Base-by-base conservation (phyloP, 495 filamentous ascomycete genomes). In the Hypoxylon intermedium region DNA sequence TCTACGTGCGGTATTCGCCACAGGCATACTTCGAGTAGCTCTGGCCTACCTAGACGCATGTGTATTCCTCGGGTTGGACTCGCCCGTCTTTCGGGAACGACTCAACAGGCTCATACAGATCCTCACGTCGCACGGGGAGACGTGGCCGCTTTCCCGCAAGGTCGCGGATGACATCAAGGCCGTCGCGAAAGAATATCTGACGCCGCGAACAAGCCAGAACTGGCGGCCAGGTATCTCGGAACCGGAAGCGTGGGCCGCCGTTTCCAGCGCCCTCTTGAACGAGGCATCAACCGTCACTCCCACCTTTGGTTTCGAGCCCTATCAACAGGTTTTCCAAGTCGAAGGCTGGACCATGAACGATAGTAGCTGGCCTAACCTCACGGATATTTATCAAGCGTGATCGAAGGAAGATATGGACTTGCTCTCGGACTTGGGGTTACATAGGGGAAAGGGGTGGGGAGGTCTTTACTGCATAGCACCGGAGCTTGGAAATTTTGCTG, bases 1-100 rank as follows among this genome's bases (percentile, higher is more conserved):
- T 49, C 85, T 90, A 64, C 85, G 83, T 0, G 85, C 88, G 0
- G 85, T 90, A 63, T 85, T 89, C 67, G 85, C 83, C 15, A 88
- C 86, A 53, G 81, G 83, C 7, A 75, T 89, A 4, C 83, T 84
- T 9, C 79, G 88, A 61, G 67, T 77, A 1, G 54, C 65, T 15
- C 67, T 79, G n/a, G 78, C 77, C 3, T 75, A 79, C 28, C 63
- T 82, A 7, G 70, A 73, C 18, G 75, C 75, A 19, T 78, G 76
- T 75, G 84, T 68, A 69, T 87, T 58, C 80, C 79, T 63, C 49
- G 77, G 77, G 2, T 75, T 82, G 21, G 83, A 85, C 71, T 85
- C 80, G 15, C 83, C 83, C 37, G 75, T 79, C 5, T 83, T 83
- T 40, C 85, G 85, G 34, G 86, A 87, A 63, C 80, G 80, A 16